Base-by-base conservation (phyloP, 2,329 filamentous ascomycete species). In the Ophiostoma fasciatum region DNA sequence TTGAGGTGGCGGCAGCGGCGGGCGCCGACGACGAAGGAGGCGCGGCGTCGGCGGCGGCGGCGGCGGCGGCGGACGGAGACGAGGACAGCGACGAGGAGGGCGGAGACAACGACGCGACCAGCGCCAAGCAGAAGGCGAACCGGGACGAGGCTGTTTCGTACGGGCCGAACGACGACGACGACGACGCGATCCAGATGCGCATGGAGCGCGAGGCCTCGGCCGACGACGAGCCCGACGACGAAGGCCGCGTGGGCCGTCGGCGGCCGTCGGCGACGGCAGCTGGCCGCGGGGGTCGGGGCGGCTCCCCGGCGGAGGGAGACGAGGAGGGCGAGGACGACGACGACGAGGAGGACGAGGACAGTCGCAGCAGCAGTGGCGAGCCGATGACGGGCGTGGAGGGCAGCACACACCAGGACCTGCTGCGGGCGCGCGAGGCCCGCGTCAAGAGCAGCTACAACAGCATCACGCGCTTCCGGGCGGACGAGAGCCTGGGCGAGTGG, bases 141-240 rank as follows among this genome's bases (percentile, higher is more conserved):
- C 77, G 82, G 28, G 65, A 70, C 35, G 82, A 94, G 56, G 82
- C 79, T 21, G 77, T 88, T 3, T 90, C 84, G 12, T 96, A 94
- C 47, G 88, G 84, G 27, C 82, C 78, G 23, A 92, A 93, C 31
- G 90, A 96, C 51, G 87, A 94, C 5, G 88, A 88, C 4, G 90
- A 96, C 50, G 72, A 83, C 46, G 76, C 70, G 25, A 74, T 92
- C 37, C 76, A 79, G 48, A 62, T 64, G 35, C 66, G 70, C 39
- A 68, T 78, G 49, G 68, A 72, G 38, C 64, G 62, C 22, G 74
- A 77, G 35, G 66, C 63, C 3, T 64, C 66, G 3, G 58, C 63
- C 7, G 49, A 48, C 3, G 68, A 73, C 33, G 74, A 15, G 57
- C 52, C 62, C 25, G 67, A 69, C 46, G 66, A 66, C 41, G 68